Percentiles rank a stretch among this genome's conserved stretches.
These are phyloP conservation scores for Pseudoturritis turrita DNA, from an alignment of 345 rosid genomes.

Conservation along the genomic window DNA sequence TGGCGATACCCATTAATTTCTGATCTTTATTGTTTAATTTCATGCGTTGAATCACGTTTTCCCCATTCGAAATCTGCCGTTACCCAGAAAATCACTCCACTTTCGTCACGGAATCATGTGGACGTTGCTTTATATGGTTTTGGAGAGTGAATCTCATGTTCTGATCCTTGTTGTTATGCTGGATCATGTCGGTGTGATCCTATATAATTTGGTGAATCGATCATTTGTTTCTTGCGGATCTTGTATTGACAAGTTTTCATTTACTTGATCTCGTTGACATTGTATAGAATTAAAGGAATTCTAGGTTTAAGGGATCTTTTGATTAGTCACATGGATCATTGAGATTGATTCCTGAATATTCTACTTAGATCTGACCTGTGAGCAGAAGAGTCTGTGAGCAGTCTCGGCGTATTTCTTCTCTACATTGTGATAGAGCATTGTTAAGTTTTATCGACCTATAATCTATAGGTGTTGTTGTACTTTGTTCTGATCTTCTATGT, in stretches of 20 bases:
- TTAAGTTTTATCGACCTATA: background rate
- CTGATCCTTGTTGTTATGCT: background rate
- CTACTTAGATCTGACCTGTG: background rate
- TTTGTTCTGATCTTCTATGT: background rate
- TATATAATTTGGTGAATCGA: background rate
- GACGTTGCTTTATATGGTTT: background rate
- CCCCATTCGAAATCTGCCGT: background rate
- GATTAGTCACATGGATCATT: background rate
- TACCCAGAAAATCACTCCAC: background rate
- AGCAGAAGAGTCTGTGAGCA: background rate
- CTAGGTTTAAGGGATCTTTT: background rate
- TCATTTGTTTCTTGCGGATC: background rate
- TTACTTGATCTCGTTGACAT: constrained; percentile 2
- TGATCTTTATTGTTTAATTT: background rate
- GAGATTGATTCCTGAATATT: background rate
- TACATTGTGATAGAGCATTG: background rate
- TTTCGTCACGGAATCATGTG: background rate
- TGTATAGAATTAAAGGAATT: background rate
- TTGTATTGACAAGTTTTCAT: background rate
- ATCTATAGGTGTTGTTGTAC: background rate
- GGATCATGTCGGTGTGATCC: background rate
- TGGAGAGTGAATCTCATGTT: constrained; percentile 16
- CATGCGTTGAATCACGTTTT: constrained; percentile 9
- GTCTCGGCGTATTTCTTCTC: background rate
- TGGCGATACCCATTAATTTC: background rate